Conservation (phyloP, 1,284 basidiomycete genomes). For the Heterobasidion parviporum region DNA sequence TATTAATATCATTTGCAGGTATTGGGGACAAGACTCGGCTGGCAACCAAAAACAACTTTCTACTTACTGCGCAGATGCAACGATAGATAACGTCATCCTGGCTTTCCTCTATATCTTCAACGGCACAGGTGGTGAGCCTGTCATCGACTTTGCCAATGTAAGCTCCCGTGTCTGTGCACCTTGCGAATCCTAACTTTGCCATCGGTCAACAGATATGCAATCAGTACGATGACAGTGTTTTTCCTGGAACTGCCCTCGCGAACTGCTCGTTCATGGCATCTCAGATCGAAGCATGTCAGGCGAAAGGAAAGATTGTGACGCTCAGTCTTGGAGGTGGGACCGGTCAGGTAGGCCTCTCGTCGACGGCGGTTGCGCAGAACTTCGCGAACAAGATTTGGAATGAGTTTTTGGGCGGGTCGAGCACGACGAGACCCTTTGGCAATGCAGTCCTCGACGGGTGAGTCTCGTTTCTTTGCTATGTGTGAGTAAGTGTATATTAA, state of each 20-base stretch:
- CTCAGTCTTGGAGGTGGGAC: slow-evolving; percentile 54
- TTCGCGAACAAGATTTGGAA: slow-evolving; percentile 59
- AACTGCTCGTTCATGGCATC: slow-evolving; percentile 43
- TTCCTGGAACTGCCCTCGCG: slow-evolving; percentile 46
- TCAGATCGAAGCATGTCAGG: slow-evolving; percentile 52
- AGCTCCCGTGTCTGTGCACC: slow-evolving; percentile 7
- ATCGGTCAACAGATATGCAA: slow-evolving; percentile 35
- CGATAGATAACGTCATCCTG: slow-evolving; percentile 43
- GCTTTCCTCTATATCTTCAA: slow-evolving; percentile 52
- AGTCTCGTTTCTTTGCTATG: slow-evolving; percentile 9
- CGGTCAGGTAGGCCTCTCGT: slow-evolving; percentile 41
- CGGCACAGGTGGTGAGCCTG: slow-evolving; percentile 41
- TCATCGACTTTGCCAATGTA: slow-evolving; percentile 52
- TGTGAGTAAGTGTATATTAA: not conserved
- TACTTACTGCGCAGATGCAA: slow-evolving; percentile 39
- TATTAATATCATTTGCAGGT: slow-evolving; percentile 7
- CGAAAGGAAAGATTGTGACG: slow-evolving; percentile 55
- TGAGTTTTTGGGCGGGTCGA: slow-evolving; percentile 50
- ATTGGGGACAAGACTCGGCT: slow-evolving; percentile 41
- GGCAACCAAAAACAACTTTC: slow-evolving; percentile 38
- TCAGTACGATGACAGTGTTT: slow-evolving; percentile 27
- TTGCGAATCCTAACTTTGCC: not conserved
- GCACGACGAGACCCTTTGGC: slow-evolving; percentile 48
- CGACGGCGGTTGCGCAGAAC: slow-evolving; percentile 37
- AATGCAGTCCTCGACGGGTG: slow-evolving; percentile 54